Evolutionary conservation across 129 eudicot species (phyloP), one percentile per base, ranked within the genome.

Genomic region (Saussurea involucrata): DNA sequence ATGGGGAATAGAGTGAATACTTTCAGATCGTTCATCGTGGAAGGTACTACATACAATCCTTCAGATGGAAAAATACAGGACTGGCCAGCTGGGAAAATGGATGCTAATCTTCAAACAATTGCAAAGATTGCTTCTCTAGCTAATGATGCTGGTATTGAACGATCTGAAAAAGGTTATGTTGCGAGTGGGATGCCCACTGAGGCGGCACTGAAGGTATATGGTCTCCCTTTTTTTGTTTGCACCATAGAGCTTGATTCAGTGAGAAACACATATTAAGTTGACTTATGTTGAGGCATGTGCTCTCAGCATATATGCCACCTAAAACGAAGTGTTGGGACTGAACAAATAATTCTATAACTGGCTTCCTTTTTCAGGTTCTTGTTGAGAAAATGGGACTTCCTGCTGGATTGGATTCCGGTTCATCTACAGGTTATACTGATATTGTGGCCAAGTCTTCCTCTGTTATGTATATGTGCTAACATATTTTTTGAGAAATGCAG

Each of bases 321-420:
- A 72, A 37, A 49, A 28, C 29, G 46, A 29, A 9, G 9, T 57
- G 20, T 18, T 58, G 11, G 67, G 28, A 34, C 25, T 61, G 53
- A 28, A 21, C 27, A 25, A 33, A 55, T 32, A 36, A 3, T 32
- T 18, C 13, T 33, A 60, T 25, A 21, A 22, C 1, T 1, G n/a
- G 13, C 11, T 57, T 25, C 17, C 44, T 42, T 25, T 66, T 36
- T 27, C 55, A 89, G 98, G 98, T 92, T 68, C 85, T 92, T 77
- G 98, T 92, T 68, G 96, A 92, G 73, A 92, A 92, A 80, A 88
- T 92, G 98, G 98, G 98, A 49, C 88, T 81, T 77, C 96, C 98
- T n/a, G 76, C 78, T 76, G 90, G 77, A 77, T 11, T 76, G 31
- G 64, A 80, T 63, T 73, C 77, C 58, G 81, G 75, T 65, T 72